These are phyloP conservation scores for Ganoderma lucidum DNA, from an alignment of 1,284 basidiomycete genomes.

Conservation along the genomic window DNA sequence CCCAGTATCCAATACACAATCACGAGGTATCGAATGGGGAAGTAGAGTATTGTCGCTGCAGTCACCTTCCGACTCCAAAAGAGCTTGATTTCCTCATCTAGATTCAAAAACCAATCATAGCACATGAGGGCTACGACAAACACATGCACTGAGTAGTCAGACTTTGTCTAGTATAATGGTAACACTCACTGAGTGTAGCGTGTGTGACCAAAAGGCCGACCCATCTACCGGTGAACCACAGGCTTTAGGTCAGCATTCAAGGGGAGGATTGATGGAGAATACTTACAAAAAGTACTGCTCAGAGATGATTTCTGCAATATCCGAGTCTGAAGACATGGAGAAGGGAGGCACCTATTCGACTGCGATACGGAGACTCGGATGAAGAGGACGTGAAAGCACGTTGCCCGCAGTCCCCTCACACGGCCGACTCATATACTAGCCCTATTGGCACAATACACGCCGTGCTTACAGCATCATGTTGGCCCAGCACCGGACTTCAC, in stretches of 20 bases:
- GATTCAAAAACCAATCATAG: slow-evolving; percentile 13
- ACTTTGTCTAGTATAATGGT: background rate
- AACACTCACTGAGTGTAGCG: slow-evolving; percentile 8
- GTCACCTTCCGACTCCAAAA: slow-evolving; percentile 12
- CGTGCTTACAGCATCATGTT: too few species aligned
- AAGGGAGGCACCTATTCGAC: background rate
- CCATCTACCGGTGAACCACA: background rate
- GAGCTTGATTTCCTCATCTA: slow-evolving; percentile 12
- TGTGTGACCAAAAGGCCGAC: slow-evolving; percentile 6
- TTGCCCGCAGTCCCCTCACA: too few species aligned
- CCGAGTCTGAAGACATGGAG: slow-evolving; percentile 2
- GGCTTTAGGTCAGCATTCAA: background rate
- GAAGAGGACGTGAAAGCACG: background rate
- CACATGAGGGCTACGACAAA: background rate
- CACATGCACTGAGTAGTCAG: too few species aligned
- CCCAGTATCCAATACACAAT: slow-evolving; percentile 12
- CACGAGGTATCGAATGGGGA: slow-evolving; percentile 12
- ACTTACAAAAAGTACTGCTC: slow-evolving; percentile 8
- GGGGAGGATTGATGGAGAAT: background rate
- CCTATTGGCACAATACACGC: too few species aligned
- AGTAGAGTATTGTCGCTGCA: slow-evolving; percentile 14
- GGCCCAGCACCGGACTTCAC: too few species aligned
- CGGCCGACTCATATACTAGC: too few species aligned
- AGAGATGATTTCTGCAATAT: slow-evolving; percentile 10
- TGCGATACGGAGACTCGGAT: too few species aligned